Base-by-base conservation (phyloP, 345 rosid species). In the Camelina hispida region DNA sequence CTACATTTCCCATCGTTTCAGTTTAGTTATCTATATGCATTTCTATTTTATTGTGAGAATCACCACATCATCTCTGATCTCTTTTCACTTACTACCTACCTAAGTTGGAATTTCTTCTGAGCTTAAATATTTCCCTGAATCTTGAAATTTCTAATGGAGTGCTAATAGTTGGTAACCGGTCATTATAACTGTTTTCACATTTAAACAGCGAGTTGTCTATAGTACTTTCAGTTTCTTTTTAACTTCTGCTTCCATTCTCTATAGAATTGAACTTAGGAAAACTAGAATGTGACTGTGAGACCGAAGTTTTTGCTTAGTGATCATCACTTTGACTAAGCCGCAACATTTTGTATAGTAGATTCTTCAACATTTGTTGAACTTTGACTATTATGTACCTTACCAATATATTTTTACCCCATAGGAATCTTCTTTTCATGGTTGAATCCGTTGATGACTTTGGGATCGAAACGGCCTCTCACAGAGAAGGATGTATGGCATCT, bases 401-500 rank as follows among this genome's bases (percentile, higher is more conserved):
- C 22, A 50, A 5, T 62, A 63, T 62, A n/a, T 9, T 30, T 66
- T 17, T 30, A n/a, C 23, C 35, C 14, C 75, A 37, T 79, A 95
- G 99, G 65, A 34, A 82, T 74, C 47, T 54, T 87, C 75, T 95
- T 95, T 75, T 64, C 88, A 61, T 95, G 99, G 99, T 85, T 92
- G 88, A 85, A 81, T 82, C 90, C 98, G 48, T 82, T 95, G 65
- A 90, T 95, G 99, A 76, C 84, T 89, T 82, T 72, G 75, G 99
- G 99, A 48, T 95, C 92, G 25, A 85, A 84, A 81, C 85, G 89
- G 75, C 96, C 96, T 77, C 85, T 95, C 70, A 92, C 96, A 0
- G 98, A 93, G 81, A 95, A 86, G 83, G 99, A 95, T 76, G 80
- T 95, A 34, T 92, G 99, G 99, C 87, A 89, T 79, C 80, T 95